Evolutionary conservation across 2,329 filamentous ascomycete genomes (phyloP).

Genomic region (Pseudogymnoascus sp.): DNA sequence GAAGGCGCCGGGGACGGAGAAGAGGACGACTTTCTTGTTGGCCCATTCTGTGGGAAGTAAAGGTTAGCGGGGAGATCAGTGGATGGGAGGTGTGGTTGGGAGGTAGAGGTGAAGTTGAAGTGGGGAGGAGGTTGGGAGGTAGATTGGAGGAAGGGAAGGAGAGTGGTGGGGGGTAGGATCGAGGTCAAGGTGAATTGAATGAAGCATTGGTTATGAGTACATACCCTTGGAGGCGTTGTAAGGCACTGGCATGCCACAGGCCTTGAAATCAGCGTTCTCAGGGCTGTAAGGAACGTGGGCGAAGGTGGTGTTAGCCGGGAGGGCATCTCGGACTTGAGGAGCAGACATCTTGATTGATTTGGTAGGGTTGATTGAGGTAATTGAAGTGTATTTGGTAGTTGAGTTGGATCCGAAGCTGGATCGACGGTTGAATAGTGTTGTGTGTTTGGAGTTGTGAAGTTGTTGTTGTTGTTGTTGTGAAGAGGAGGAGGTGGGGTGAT

Average conservation of each 20-base stretch:
- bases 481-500: neutral
- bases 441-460: slow-evolving; percentile 17
- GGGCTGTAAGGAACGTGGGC: slow-evolving; percentile 72
- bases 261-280: slow-evolving; percentile 60
- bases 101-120: neutral
- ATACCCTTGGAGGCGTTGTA: slow-evolving; percentile 72
- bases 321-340: slow-evolving; percentile 73
- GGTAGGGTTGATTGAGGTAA: neutral
- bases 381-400: neutral
- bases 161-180: neutral
- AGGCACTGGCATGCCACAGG: slow-evolving; percentile 69
- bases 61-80: neutral
- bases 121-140: neutral
- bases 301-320: slow-evolving; percentile 76
- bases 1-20: slow-evolving; percentile 63
- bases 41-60: slow-evolving; percentile 44
- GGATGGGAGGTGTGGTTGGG: neutral
- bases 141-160: neutral
- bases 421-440: neutral
- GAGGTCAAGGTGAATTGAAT: neutral
- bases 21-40: slow-evolving; percentile 64
- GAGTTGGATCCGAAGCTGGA: neutral
- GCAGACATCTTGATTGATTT: slow-evolving; percentile 42
- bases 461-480: slow-evolving; percentile 10
- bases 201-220: slow-evolving; percentile 15